Evolutionary conservation across 2,329 filamentous ascomycete species (phyloP).

Genomic region (Beauveria sp.): DNA sequence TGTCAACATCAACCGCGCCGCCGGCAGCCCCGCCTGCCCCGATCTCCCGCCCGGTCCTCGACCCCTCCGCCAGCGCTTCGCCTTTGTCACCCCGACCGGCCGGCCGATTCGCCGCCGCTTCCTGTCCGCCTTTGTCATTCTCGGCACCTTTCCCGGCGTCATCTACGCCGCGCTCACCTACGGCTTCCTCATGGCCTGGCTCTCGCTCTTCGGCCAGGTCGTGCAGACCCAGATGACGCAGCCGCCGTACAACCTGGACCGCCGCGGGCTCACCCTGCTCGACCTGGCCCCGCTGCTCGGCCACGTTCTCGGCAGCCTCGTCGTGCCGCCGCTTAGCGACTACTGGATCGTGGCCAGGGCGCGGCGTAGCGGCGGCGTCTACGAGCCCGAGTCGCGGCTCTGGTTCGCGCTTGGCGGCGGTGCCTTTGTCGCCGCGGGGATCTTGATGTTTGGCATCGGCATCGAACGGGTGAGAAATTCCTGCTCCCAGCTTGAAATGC

Average conservation of each 20-base stretch:
- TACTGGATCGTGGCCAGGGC: neutral
- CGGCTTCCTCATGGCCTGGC: constrained; percentile 5
- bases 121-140: neutral
- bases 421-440: neutral
- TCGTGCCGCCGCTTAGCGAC: constrained; percentile 1
- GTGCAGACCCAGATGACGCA: neutral
- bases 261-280: neutral
- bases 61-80: neutral
- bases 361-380: neutral
- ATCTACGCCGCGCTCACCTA: constrained; percentile 3
- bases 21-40: neutral
- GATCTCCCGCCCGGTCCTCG: neutral
- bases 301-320: neutral
- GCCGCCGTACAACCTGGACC: neutral
- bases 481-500: no score
- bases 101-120: neutral
- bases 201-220: neutral
- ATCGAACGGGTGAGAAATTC: neutral
- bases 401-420: neutral
- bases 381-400: constrained; percentile 7
- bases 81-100: neutral
- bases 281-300: neutral
- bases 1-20: neutral
- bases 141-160: constrained; percentile 1
- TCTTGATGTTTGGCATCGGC: neutral